These are phyloP conservation scores for Aulographum hederae DNA, from an alignment of 2,329 filamentous ascomycete genomes.

Conservation along the genomic window DNA sequence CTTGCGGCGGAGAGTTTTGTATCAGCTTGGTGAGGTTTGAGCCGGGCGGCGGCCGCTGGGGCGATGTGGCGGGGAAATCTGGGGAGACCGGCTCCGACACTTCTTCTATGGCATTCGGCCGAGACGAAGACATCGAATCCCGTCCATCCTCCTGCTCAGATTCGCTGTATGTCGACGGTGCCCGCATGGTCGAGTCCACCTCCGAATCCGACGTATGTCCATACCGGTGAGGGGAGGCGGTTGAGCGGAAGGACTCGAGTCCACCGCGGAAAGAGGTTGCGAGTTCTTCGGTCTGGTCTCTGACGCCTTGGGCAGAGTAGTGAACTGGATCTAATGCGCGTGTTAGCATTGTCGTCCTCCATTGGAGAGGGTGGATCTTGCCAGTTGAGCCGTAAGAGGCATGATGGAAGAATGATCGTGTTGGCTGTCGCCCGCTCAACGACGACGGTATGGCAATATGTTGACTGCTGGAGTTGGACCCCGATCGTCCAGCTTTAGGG, in stretches of 20 bases:
- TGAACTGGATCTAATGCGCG: slow-evolving; percentile 49
- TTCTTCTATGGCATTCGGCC: slow-evolving; percentile 39
- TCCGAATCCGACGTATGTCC: slow-evolving; percentile 12
- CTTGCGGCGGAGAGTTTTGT: too few relatives aligned
- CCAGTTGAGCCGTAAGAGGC: too few relatives aligned
- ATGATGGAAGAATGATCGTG: too few relatives aligned
- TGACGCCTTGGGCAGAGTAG: slow-evolving; percentile 57
- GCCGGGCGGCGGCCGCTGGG: too few relatives aligned
- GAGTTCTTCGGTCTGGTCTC: slow-evolving; percentile 74
- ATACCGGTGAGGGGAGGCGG: slow-evolving; percentile 8
- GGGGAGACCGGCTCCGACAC: slow-evolving; percentile 39
- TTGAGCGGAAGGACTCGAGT: slow-evolving; percentile 24
- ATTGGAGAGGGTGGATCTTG: too few relatives aligned
- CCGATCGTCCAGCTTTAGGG: too few relatives aligned
- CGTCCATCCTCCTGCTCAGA: slow-evolving; percentile 11
- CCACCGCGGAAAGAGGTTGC: slow-evolving; percentile 73
- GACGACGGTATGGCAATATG: too few relatives aligned
- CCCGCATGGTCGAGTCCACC: slow-evolving; percentile 7
- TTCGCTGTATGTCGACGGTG: slow-evolving; percentile 4
- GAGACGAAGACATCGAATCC: slow-evolving; percentile 14
- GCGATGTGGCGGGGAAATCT: too few relatives aligned
- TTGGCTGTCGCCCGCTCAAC: too few relatives aligned
- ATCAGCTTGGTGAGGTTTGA: too few relatives aligned
- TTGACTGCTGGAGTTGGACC: too few relatives aligned
- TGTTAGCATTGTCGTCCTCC: too few relatives aligned